Base-by-base conservation (phyloP, 2,329 filamentous ascomycete species). In the Epichloe uncinata region DNA sequence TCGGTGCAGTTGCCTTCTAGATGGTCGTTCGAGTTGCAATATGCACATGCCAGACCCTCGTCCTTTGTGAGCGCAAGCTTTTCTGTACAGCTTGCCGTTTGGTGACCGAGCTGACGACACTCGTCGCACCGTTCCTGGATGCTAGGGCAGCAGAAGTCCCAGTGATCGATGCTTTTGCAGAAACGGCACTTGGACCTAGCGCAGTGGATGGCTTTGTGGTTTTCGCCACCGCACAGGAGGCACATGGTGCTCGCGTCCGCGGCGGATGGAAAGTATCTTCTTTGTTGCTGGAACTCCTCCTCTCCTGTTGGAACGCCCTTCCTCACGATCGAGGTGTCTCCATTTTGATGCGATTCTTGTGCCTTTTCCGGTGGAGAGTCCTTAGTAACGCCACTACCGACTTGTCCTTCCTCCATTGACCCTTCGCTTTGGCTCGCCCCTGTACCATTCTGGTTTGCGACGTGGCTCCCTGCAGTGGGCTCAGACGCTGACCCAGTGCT, bases 81-180 rank as follows among this genome's bases (percentile, higher is more conserved):
- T 54, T 83, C 78, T 2, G 63, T 57, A 59, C 84, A 87, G 7
- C 65, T 56, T 1, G 63, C 56, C 16, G 66, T 63, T 47, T 58
- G 56, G 58, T 88, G 84, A 9, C 83, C 84, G 42, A 75, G 68
- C 61, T 82, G 77, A 45, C 71, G 73, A 63, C 84, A 87, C 59
- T 78, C 80, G 45, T 57, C 60, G 60, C 79, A 83, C 53, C 77
- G 71, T 42, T 52, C n/a, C 35, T 63, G 62, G 35, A 68, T 69
- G 5, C 64, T 66, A 11, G 77, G 74, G 55, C 80, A 84, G 49
- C 63, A 66, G 54, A 71, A 70, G 5, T 69, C 65, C 48, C 69
- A 69, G 60, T 84, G 78, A 2, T 64, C 64, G 12, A 56, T 52
- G 48, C 63, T 66, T 22, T 64, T 61, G 58, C 75, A 82, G 50